Percentiles rank a stretch among this genome's conserved stretches.
These are phyloP conservation scores for Cicer yamashitae DNA, from an alignment of 306 rosid genomes.

Conservation along the genomic window DNA sequence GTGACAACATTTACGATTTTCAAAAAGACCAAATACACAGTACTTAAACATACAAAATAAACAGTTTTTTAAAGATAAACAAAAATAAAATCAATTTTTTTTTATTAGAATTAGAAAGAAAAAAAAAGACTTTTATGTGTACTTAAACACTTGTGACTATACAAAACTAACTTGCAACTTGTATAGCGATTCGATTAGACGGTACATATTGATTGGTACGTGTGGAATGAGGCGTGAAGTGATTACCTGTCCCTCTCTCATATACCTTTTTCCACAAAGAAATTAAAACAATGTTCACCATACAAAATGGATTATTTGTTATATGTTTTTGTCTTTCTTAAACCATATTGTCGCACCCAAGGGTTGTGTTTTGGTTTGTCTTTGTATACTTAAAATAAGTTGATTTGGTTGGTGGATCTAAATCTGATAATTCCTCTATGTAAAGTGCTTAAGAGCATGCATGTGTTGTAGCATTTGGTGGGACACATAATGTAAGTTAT, in stretches of 20 bases:
- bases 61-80: no score
- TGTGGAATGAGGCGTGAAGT: constrained; percentile 65
- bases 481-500: constrained; percentile 26
- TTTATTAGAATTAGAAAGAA: no score
- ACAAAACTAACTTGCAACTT: constrained; percentile 14
- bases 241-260: constrained; percentile 59
- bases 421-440: constrained; percentile 39
- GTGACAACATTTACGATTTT: no score
- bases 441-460: constrained; percentile 52
- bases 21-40: no score
- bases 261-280: constrained; percentile 35
- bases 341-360: constrained; percentile 41
- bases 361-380: constrained; percentile 48
- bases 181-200: constrained; percentile 36
- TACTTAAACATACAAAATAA: no score
- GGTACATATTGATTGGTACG: constrained; percentile 42
- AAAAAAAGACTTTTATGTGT: no score
- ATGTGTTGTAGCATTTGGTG: constrained; percentile 50
- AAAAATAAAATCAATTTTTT: no score
- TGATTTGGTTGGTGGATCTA: constrained; percentile 46
- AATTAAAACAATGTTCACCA: constrained; percentile 28
- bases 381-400: constrained; percentile 48
- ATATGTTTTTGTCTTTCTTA: constrained; percentile 34
- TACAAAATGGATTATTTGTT: constrained; percentile 27
- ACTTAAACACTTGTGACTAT: no score